Evolutionary conservation across 768 basidiomycete species (phyloP).

Genomic region (Collybia mongolica): DNA sequence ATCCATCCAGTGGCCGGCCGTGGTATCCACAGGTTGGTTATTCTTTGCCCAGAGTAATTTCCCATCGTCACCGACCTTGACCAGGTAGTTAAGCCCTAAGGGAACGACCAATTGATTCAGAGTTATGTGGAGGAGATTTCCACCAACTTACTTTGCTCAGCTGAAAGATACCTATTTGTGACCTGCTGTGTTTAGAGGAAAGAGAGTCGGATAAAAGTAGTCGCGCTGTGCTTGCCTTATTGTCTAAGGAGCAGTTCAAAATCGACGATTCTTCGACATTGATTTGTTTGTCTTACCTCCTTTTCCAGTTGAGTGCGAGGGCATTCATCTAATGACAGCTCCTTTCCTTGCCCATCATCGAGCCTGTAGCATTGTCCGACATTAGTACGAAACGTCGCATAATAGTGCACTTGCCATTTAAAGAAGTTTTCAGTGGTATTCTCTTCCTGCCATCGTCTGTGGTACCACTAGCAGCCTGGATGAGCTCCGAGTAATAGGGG

Average conservation of each 20-base stretch:
- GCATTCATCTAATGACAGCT: constrained; percentile 55
- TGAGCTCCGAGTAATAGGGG: background rate
- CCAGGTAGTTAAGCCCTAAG: constrained; percentile 64
- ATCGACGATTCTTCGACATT: constrained; percentile 13
- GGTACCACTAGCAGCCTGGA: constrained; percentile 46
- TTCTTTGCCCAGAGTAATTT: constrained; percentile 59
- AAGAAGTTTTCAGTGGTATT: constrained; percentile 71
- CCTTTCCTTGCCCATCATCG: constrained; percentile 57
- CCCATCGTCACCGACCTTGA: constrained; percentile 52
- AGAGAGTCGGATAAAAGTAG: too few relatives aligned
- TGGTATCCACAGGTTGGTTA: constrained; percentile 57
- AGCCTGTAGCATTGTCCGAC: constrained; percentile 40
- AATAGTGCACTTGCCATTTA: constrained; percentile 38
- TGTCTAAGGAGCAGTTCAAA: constrained; percentile 24
- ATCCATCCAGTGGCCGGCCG: constrained; percentile 62
- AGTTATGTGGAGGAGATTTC: background rate
- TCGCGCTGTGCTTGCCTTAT: constrained; percentile 34
- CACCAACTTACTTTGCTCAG: constrained; percentile 47
- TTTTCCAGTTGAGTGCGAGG: constrained; percentile 57
- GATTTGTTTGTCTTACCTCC: constrained; percentile 31
- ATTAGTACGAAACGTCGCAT: background rate
- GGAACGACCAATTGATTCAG: background rate
- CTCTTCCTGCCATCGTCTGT: constrained; percentile 53
- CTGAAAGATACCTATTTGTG: constrained; percentile 48
- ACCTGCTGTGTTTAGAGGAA: background rate